These are phyloP conservation scores for Metschnikowia kunwiensis DNA, from an alignment of 805 yeast genomes.

Conservation along the genomic window DNA sequence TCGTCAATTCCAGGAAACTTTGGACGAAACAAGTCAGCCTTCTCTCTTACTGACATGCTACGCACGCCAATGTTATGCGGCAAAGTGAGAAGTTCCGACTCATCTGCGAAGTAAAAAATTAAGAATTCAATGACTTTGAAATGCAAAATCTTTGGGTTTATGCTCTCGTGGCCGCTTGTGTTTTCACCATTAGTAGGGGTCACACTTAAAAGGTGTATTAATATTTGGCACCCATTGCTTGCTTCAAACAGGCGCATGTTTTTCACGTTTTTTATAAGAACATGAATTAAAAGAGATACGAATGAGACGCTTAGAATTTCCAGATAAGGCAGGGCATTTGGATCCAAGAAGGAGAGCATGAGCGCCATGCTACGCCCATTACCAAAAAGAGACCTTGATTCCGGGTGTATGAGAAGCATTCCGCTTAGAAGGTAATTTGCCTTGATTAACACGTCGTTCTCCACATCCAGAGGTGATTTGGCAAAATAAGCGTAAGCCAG, in stretches of 20 bases:
- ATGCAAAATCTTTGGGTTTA: conserved; percentile 48
- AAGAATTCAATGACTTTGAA: conserved; percentile 66
- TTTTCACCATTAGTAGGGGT: background rate
- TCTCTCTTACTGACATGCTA: conserved; percentile 23
- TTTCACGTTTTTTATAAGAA: conserved; percentile 53
- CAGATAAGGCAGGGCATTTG: conserved; percentile 6
- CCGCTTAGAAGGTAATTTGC: conserved; percentile 53
- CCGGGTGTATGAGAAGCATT: conserved; percentile 54
- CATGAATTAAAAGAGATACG: conserved; percentile 56
- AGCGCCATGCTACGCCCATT: conserved; percentile 39
- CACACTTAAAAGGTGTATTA: conserved; percentile 41
- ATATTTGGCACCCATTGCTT: conserved; percentile 50
- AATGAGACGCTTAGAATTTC: conserved; percentile 29
- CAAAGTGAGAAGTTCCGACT: conserved; percentile 29
- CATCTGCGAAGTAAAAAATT: conserved; percentile 67
- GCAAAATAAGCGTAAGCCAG: conserved; percentile 18
- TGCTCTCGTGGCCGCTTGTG: background rate
- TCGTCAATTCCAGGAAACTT: conserved; percentile 41
- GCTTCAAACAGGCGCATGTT: conserved; percentile 59
- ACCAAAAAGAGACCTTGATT: conserved; percentile 49
- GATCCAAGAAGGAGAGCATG: conserved; percentile 26
- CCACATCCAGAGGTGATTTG: conserved; percentile 1
- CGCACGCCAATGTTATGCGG: conserved; percentile 7
- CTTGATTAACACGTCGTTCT: conserved; percentile 13
- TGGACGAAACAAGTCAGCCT: conserved; percentile 33